Base-by-base conservation (phyloP, 1,284 basidiomycete genomes). In the Cryptococcus floricola region DNA sequence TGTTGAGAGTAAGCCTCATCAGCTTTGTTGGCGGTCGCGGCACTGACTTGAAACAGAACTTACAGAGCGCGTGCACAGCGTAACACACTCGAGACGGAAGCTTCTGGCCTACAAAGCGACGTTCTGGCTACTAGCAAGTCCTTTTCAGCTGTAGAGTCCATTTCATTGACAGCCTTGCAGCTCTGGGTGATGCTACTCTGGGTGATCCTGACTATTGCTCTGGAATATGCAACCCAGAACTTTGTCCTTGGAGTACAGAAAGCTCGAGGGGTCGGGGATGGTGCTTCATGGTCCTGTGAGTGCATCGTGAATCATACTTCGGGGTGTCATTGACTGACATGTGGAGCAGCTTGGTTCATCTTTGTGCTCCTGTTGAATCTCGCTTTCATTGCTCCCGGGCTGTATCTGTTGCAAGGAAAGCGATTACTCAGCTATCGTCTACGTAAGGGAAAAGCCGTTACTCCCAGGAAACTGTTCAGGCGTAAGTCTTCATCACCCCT, bases 401-500 rank as follows among this genome's bases (percentile, higher is more conserved):
- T 89, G 18, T 80, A 87, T 41, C 63, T 89, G 61, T 78, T 91
- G 7, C 87, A 88, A 67, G 87, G 87, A 3, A 60, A 81, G 23
- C 80, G 84, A 42, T 74, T 89, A 14, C 82, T 82, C 80, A 78
- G 72, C 53, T 81, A 86, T 37, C 57, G 84, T 27, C 77, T 79
- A 34, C 79, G 80, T 3, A 82, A 85, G 65, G 81, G 78, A 56
- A 77, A 78, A 25, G 84, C 86, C 5, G 64, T 86, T 28, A 91
- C 88, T 9, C 88, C 89, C 39, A 80, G 89, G 28, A 85, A 89
- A 70, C 79, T 82, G n/a, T 90, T 89, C 77, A 77, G 87, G 78
- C 83, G 88, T 88, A 65, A 61, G 83, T 73, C 39, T 34, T 14
- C 3, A 9, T 34, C 10, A 34, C 8, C 19, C 18, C 19, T 14